Percentiles rank a stretch among this genome's conserved stretches.
phyloP scores from a whole-genome alignment of 305 asterid genomes.

The Rubia peregrina region DNA sequence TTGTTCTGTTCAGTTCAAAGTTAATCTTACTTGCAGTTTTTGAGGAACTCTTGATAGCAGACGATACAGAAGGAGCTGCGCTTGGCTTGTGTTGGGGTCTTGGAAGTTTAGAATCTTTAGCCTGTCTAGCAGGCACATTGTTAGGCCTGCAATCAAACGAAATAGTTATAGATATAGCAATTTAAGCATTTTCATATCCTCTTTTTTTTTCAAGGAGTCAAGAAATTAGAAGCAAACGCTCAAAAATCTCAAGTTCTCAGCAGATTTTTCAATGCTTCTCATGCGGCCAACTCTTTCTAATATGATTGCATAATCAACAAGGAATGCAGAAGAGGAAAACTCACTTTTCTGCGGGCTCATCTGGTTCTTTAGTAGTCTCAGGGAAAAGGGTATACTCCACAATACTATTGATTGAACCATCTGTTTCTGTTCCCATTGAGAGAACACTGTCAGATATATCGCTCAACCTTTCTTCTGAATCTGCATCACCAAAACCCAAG shows the following conservation, averaged over 20 bases:
- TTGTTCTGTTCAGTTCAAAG: neutral
- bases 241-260: neutral
- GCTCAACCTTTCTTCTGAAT: slow-evolving; percentile 85
- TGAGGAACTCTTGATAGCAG: slow-evolving; percentile 50
- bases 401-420: slow-evolving; percentile 65
- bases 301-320: neutral
- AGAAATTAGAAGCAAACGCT: neutral
- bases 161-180: neutral
- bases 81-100: slow-evolving; percentile 53
- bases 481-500: slow-evolving; percentile 72
- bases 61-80: slow-evolving; percentile 41
- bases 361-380: slow-evolving; percentile 45
- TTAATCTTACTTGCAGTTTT: slow-evolving; percentile 46
- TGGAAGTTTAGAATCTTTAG: slow-evolving; percentile 31
- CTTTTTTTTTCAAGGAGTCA: neutral
- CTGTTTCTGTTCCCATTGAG: slow-evolving; percentile 64
- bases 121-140: neutral
- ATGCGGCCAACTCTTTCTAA: neutral
- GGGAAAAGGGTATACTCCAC: slow-evolving; percentile 82
- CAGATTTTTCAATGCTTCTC: no score
- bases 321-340: slow-evolving; percentile 24
- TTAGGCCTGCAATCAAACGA: neutral
- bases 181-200: neutral
- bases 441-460: slow-evolving; percentile 94
- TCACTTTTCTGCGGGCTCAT: slow-evolving; percentile 55